phyloP scores from a whole-genome alignment of 371 early-diverging fungal species.

The Syncephalastrum contaminatum region DNA sequence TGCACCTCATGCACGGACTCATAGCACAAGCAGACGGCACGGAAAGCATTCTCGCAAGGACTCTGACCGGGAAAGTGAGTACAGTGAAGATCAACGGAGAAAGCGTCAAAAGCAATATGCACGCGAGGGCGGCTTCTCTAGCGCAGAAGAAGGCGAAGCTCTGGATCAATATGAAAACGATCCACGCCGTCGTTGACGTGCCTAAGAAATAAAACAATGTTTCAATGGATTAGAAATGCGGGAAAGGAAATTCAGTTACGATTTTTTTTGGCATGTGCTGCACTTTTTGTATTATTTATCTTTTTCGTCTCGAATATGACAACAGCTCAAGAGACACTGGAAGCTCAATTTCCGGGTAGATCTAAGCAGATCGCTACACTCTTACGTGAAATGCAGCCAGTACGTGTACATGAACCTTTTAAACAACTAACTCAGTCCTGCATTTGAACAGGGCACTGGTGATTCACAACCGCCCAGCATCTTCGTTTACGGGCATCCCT shows the following conservation, averaged over 20 bases:
- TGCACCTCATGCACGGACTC: conserved; percentile 12
- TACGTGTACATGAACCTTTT: conserved; percentile 17
- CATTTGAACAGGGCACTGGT: conserved; percentile 23
- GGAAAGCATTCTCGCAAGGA: conserved; percentile 13
- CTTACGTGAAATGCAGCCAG: conserved; percentile 54
- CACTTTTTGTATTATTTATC: too few species aligned
- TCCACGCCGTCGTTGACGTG: not conserved
- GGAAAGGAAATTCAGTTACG: too few species aligned
- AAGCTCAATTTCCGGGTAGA: conserved; percentile 59
- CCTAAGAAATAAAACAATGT: too few species aligned
- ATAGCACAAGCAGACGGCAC: conserved; percentile 8
- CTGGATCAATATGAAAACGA: conserved; percentile 21
- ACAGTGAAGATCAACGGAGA: not conserved
- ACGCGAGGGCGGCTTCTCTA: conserved; percentile 9
- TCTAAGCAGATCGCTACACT: conserved; percentile 59
- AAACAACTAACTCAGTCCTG: not conserved
- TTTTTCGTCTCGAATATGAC: not conserved
- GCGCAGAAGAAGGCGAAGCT: conserved; percentile 25
- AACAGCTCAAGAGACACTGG: conserved; percentile 16
- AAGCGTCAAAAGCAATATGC: too few species aligned
- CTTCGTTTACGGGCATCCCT: conserved; percentile 67
- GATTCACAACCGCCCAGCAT: conserved; percentile 48
- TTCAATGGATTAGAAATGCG: too few species aligned
- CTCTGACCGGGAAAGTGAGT: conserved; percentile 22
- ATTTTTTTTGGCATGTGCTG: too few species aligned